Percentiles rank a stretch among this genome's conserved stretches.
phyloP scores from a whole-genome alignment of 1,284 basidiomycete genomes.

The Cryptococcus sp. region DNA sequence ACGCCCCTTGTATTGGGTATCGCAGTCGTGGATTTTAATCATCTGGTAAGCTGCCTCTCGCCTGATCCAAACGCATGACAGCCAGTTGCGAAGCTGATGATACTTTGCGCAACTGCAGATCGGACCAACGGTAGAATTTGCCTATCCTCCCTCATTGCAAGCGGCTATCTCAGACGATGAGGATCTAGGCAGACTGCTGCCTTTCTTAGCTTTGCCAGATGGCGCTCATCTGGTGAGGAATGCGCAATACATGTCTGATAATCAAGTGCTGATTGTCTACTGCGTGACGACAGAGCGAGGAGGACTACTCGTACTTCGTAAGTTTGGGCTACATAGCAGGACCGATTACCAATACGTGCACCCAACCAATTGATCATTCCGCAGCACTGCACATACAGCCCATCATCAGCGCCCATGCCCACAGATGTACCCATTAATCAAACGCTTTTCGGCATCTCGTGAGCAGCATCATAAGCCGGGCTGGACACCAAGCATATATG shows the following conservation, averaged over 20 bases:
- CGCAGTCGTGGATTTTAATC: conserved; percentile 87
- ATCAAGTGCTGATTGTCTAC: neutral
- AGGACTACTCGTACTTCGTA: conserved; percentile 94
- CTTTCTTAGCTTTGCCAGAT: conserved; percentile 96
- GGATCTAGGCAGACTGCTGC: conserved; percentile 77
- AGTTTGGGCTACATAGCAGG: conserved; percentile 58
- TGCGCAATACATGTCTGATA: neutral
- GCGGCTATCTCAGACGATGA: conserved; percentile 75
- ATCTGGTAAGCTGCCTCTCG: conserved; percentile 64
- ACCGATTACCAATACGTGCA: neutral
- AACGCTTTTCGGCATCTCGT: conserved; percentile 93
- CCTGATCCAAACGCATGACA: conserved; percentile 1
- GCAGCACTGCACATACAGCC: conserved; percentile 62
- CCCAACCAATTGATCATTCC: conserved; percentile 48
- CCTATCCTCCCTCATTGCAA: conserved; percentile 57
- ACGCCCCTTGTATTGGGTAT: conserved; percentile 65
- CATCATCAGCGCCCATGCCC: conserved; percentile 20
- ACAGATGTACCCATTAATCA: conserved; percentile 51
- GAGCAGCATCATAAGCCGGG: conserved; percentile 48
- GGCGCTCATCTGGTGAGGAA: conserved; percentile 82
- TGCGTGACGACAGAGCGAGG: conserved; percentile 64
- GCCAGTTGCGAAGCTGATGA: conserved; percentile 4
- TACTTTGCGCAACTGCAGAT: conserved; percentile 59
- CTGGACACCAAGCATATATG: neutral
- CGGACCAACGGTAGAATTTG: conserved; percentile 85